Conservation (phyloP, 1,139 yeast species). For the Taphrina flavorubra region DNA sequence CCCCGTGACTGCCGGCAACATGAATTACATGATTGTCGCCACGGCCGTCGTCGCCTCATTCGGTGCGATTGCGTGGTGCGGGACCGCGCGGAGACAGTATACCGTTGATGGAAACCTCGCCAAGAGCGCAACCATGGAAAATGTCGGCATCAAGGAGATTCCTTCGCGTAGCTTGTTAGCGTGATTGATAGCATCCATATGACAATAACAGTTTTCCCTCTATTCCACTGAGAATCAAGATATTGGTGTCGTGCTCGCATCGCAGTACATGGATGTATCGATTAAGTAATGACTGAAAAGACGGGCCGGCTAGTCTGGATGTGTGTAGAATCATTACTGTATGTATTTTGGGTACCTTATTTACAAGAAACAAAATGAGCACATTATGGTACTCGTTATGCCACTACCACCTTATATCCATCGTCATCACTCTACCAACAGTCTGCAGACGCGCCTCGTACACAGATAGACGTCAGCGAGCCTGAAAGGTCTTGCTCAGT, state of each 20-base stretch:
- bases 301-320: not conserved
- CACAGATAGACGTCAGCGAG: not conserved
- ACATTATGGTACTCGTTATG: not conserved
- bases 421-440: not conserved
- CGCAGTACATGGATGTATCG: too few species aligned
- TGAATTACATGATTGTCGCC: constrained; percentile 76
- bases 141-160: constrained; percentile 10
- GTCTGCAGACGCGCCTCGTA: too few species aligned
- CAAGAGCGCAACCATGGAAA: not conserved
- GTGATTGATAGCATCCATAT: not conserved
- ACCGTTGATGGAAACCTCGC: constrained; percentile 24
- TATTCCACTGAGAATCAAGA: not conserved
- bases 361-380: constrained; percentile 7
- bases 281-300: too few species aligned
- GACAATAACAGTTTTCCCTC: not conserved
- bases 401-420: not conserved
- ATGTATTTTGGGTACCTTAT: constrained; percentile 1
- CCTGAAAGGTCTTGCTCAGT: constrained; percentile 27
- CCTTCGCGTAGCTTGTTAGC: not conserved
- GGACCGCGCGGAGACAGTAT: constrained; percentile 28
- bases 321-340: not conserved
- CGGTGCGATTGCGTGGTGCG: constrained; percentile 48
- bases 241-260: too few species aligned
- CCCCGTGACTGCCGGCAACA: constrained; percentile 64
- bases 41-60: constrained; percentile 47